phyloP scores from a whole-genome alignment of 345 rosid species.

The Eucalyptus erythrocorys region DNA sequence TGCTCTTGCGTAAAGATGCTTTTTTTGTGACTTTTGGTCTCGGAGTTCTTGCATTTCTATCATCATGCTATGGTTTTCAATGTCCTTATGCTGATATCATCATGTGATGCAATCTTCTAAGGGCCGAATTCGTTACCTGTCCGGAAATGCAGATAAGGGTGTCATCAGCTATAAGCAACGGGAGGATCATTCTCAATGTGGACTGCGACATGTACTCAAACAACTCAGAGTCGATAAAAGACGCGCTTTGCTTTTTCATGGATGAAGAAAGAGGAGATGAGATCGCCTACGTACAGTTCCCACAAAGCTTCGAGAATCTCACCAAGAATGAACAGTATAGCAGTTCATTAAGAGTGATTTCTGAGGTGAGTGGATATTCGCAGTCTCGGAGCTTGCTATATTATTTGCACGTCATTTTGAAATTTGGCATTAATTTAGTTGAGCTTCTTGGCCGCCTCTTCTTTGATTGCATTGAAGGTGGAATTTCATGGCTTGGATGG shows the following conservation, averaged over 20 bases:
- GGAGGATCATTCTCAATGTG: constrained; percentile 38
- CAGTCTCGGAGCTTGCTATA: background rate
- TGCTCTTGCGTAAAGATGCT: background rate
- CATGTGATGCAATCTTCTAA: background rate
- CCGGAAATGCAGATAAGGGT: constrained; percentile 41
- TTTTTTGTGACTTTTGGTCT: background rate
- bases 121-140: background rate
- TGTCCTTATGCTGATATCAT: background rate
- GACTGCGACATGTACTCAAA: constrained; percentile 89
- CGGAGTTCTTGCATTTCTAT: background rate
- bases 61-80: background rate
- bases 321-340: constrained; percentile 50
- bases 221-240: constrained; percentile 36
- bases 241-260: constrained; percentile 80
- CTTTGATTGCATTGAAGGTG: constrained; percentile 20
- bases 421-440: background rate
- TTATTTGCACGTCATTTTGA: background rate
- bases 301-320: constrained; percentile 36
- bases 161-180: constrained; percentile 51
- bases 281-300: constrained; percentile 65
- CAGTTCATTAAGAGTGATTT: background rate
- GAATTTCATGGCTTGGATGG: constrained; percentile 62
- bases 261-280: constrained; percentile 53
- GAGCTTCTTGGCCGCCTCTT: background rate
- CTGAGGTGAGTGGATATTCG: constrained; percentile 7